Evolutionary conservation across 148 eudicot genomes (phyloP), one percentile per base, ranked within the genome.

Genomic region (Arbutus unedo): DNA sequence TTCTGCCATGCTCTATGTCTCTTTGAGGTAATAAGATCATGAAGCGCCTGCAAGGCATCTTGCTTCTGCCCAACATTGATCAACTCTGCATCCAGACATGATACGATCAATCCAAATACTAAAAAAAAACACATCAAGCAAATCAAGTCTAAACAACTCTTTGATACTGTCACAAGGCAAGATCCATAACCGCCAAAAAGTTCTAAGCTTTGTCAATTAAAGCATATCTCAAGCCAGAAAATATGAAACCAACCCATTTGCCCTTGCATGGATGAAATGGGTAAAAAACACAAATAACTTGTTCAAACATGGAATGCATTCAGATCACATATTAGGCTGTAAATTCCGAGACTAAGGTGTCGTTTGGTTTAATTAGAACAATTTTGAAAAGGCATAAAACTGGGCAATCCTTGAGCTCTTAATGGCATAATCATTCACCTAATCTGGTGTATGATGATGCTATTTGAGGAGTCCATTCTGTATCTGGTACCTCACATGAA

Each of bases 41-140:
- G 98, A 85, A 96, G 95, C 7, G 92, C 93, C 68, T 94, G 92
- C 76, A 96, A 82, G 0, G 99, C 99, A 78, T 91, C 98, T 87
- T 90, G 91, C 83, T 91, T 91, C 82, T 96, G 95, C 51, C 97
- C 99, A 78, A 96, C 99, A 87, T 93, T 96, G 53, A 93, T 92
- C 85, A 96, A 85, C 85, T 96, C 98, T 96, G 91, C 88, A 88
- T 9, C 67, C 78, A 85, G 25, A 64, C 44, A 76, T 13, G 6
- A 81, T 45, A 72, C 74, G 60, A 68, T 59, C 50, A 74, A 53
- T 51, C 71, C 48, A 68, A 21, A 78, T 76, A 13, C 54, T 15
- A 25, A 44, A 62, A 45, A 5, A 21, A 54, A 45, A 18, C 21
- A 54, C 9, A 43, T 9, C 41, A 64, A 64, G 70, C 70, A 23